Base-by-base conservation (phyloP, 129 eudicot genomes). In the Arctium minus region DNA sequence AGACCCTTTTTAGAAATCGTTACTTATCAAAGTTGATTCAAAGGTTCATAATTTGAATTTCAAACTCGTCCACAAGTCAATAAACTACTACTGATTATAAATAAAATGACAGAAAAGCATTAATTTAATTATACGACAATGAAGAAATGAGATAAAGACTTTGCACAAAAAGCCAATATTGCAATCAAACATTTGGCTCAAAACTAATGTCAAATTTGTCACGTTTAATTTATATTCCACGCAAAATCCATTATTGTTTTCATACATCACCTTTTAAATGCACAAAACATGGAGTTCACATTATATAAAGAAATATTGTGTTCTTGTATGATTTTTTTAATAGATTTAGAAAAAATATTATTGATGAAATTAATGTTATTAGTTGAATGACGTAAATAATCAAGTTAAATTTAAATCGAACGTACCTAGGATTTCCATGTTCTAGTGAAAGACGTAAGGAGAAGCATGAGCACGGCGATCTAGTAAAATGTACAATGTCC, bases 141-240 rank as follows among this genome's bases (percentile, higher is more conserved):
- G 36, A 33, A 33, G 10, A 75, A 82, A 69, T 70, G 38, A 29
- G 29, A 60, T 60, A 60, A 17, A 17, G 82, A 83, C 83, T 72
- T 72, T 78, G 29, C 86, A 53, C 18, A 60, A 77, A 29, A 78
- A 53, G 72, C 74, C 82, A 83, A 72, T 53, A 73, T 56, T 72
- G 72, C 73, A 50, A 83, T 77, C 72, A 83, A 77, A 84, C 39
- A 78, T 83, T 78, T 84, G 56, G 79, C 38, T 79, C 32, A 72
- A 72, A 50, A 56, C 42, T 78, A 53, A 50, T 72, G 77, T 31
- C 42, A 40, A 48, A 74, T 62, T 40, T 7, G 69, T 82, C 85
- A 77, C 68, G 64, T 78, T 83, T 72, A 78, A 17, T n/a, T 71
- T 56, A 78, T 56, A 83, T 83, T 78, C 79, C 69, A 72, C 31